Evolutionary conservation across 768 basidiomycete genomes (phyloP), one percentile per base, ranked within the genome.

Genomic region (Rubroboletus pulcherrimus): DNA sequence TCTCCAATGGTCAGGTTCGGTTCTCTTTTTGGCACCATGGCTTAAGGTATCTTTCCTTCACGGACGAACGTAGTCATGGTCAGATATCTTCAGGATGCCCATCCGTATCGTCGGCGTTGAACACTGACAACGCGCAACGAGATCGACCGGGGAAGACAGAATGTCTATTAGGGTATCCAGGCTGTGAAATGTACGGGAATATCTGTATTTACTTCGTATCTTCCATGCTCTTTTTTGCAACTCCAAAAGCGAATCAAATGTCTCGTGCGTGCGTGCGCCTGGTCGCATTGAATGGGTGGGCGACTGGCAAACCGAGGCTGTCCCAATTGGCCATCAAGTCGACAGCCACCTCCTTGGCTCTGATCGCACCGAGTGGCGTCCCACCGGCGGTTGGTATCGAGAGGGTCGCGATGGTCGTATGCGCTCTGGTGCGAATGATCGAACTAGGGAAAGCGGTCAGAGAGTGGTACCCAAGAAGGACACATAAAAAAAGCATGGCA

Each of bases 281-380:
- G 35, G 24, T 35, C 17, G 37, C 6, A 24, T 44, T 1, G 12
- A 58, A 43, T 11, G 53, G 38, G 29, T 55, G 49, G 3, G 38
- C 19, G 2, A 21, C 19, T n/a, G 34, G 29, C 21, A 30, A 15
- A 10, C 51, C 42, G 0, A 47, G 29, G 15, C 9, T 49, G 9
- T 63, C 56, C 3, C 41, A 46, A 55, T 49, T 29, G 9, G 19
- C 48, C 51, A 60, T 48, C 43, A 61, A 57, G 42, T 59, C 55
- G 1, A 35, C 29, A 69, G 86, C 63, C 58, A 93, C 88, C 81
- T 94, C 90, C 60, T 84, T 81, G 54, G 81, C 81, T 24, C 89
- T 87, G 61, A 84, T 89, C 56, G 85, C 66, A 31, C 75, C 77
- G 78, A 87, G 55, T 17, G 62, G 66, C 44, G 64, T 62, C 9